Base-by-base conservation (phyloP, 176 grass and related monocot species). In the Dendrocalamus sinicus region DNA sequence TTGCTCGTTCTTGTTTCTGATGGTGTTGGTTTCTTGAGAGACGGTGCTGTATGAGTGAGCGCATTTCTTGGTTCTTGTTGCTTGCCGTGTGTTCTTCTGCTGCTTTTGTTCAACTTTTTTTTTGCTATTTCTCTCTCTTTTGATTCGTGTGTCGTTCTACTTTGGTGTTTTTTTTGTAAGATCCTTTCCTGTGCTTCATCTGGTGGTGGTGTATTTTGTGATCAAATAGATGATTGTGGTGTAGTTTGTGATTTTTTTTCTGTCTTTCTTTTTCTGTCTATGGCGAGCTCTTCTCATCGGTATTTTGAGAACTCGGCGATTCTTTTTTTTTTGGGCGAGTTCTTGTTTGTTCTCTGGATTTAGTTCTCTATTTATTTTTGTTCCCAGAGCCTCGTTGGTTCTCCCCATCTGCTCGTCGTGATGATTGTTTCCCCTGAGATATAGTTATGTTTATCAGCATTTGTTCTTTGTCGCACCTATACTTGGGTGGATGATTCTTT, bases 21-120 rank as follows among this genome's bases (percentile, higher is more conserved):
- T 13, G 8, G 41, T 41, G 40, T 16, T 79, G 13, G 59, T 12
- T 67, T 55, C 30, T 57, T 41, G 62, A 52, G 63, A 1, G 3
- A 13, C 7, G 46, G 72, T 19, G 37, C 78, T 10, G 73, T 52
- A 15, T 20, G 47, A 66, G 59, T 9, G 58, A 58, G 41, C 59
- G 73, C 79, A 78, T 87, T 73, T 79, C n/a, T 41, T 35, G 63
- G 59, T 13, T 59, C 39, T 41, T 72, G 50, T 52, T 20, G 77
- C 70, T 12, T 40, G 76, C 62, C 6, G 10, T 19, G n/a, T 35
- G 78, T 75, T 66, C 70, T 24, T 66, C 69, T 0, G 53, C 67
- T 40, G 0, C 22, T 53, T 40, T 58, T 50, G 53, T 65, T n/a
- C 3, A 12, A 20, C 28, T 23, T 37, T 47, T 26, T 75, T 24